These are phyloP conservation scores for Debaryomyces hansenii DNA, from an alignment of 805 yeast genomes.

Conservation along the genomic window DNA sequence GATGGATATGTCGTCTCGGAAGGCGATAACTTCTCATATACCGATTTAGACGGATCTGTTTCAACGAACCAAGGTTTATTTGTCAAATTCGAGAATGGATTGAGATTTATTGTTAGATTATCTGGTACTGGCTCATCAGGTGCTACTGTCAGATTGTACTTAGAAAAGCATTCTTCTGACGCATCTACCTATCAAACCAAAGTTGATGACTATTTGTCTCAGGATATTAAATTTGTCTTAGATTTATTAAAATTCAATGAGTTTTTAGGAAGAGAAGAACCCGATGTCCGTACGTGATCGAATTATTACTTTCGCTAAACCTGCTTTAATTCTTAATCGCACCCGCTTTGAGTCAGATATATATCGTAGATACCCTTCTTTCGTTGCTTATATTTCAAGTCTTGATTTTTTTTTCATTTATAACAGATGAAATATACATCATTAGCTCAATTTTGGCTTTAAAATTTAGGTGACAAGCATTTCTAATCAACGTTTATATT, in stretches of 20 bases:
- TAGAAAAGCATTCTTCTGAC: conserved; percentile 79
- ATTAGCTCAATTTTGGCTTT: no score
- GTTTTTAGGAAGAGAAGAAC: conserved; percentile 76
- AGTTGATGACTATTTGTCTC: conserved; percentile 68
- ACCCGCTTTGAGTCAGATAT: no score
- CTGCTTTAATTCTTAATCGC: no score
- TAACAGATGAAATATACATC: no score
- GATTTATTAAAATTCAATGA: conserved; percentile 70
- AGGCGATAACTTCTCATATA: conserved; percentile 87
- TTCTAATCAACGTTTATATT: no score
- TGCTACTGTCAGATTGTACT: conserved; percentile 90
- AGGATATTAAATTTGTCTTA: conserved; percentile 63
- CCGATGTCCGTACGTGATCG: conserved; percentile 77
- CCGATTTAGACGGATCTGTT: conserved; percentile 92
- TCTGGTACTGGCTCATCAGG: conserved; percentile 98
- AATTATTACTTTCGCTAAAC: not conserved
- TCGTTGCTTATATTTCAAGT: no score
- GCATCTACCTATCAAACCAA: conserved; percentile 43
- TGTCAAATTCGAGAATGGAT: conserved; percentile 77
- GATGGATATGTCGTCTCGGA: conserved; percentile 59
- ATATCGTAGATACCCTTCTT: no score
- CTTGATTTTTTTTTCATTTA: no score
- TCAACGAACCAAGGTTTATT: conserved; percentile 86
- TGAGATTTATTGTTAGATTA: conserved; percentile 83
- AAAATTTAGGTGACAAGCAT: no score